Percentiles rank a stretch among this genome's conserved stretches.
phyloP scores from a whole-genome alignment of 1,284 basidiomycete genomes.

The Cutaneotrichosporon sp. region DNA sequence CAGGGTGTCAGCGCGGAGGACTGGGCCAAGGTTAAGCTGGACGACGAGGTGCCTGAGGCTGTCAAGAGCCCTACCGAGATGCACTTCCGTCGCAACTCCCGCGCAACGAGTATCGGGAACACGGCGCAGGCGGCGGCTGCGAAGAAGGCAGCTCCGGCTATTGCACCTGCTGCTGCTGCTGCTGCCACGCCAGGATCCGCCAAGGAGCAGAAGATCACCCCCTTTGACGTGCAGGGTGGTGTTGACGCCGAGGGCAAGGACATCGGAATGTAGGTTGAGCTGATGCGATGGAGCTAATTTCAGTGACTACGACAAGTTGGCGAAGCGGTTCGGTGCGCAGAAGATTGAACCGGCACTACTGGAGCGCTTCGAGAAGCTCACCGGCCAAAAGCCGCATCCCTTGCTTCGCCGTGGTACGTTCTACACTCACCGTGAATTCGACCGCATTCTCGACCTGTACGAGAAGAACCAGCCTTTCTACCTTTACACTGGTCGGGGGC shows the following conservation, averaged over 20 bases:
- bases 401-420: conserved; percentile 90
- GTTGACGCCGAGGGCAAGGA: conserved; percentile 84
- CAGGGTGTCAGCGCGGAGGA: conserved; percentile 43
- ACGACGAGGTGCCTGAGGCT: conserved; percentile 46
- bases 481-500: conserved; percentile 95
- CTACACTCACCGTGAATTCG: conserved; percentile 96
- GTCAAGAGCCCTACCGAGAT: conserved; percentile 42
- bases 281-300: conserved; percentile 7
- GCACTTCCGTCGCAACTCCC: conserved; percentile 35
- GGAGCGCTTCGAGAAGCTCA: conserved; percentile 84
- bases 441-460: conserved; percentile 88
- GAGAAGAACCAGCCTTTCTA: conserved; percentile 98
- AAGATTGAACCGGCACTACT: conserved; percentile 72
- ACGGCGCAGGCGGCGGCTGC: conserved; percentile 20
- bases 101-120: background rate
- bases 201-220: conserved; percentile 81
- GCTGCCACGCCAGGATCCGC: conserved; percentile 7
- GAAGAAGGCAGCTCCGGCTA: conserved; percentile 7
- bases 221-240: conserved; percentile 95
- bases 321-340: conserved; percentile 89
- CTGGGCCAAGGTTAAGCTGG: conserved; percentile 46
- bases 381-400: conserved; percentile 85
- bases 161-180: conserved; percentile 6
- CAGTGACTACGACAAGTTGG: conserved; percentile 90
- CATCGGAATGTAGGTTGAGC: conserved; percentile 59